Evolutionary conservation across 2,329 filamentous ascomycete species (phyloP), one percentile per base, ranked within the genome.

Genomic region (Fusarium nisikadoi): DNA sequence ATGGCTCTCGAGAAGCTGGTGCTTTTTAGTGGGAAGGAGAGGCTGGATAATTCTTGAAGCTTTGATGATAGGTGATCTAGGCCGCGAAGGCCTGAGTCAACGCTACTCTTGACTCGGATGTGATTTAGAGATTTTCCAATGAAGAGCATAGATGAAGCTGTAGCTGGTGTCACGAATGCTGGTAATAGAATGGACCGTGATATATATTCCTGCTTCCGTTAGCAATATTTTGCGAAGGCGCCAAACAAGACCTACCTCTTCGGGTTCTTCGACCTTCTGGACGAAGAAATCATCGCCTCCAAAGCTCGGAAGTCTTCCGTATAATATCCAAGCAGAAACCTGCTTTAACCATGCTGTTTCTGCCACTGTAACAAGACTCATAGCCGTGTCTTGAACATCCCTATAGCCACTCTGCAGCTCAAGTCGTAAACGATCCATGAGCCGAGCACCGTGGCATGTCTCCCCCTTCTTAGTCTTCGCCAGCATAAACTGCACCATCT

Each of bases 261-360:
- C 80, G 25, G 80, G 80, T 16, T 84, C 81, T 17, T 83, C 79
- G 13, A 84, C 78, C 72, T 80, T 86, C 78, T 88, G 87, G 36
- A 98, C 89, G 79, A 97, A 97, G 79, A 98, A 98, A 81, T 98
- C 95, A n/a, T 89, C 87, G 9, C 87, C 88, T 6, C 94, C 94
- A 79, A 93, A 91, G 19, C 87, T 88, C 1, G 95, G 95, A 63
- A 97, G 83, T 55, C 92, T 90, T 9, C 96, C 96, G 80, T 97
- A 97, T 19, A 98, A 83, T 13, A 98, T 87, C 95, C 95, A 99
- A 31, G 93, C 93, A 8, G 94, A 93, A 16, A 97, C 87, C 78
- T 97, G 94, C 80, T 94, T 93, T 78, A 98, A 84, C 96, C 96
- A 99, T 13, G 95, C 93, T 35, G 89, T 92, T 83, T 99, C 95